Evolutionary conservation across 768 basidiomycete species (phyloP), one percentile per base, ranked within the genome.

Genomic region (Ramaria rubella): DNA sequence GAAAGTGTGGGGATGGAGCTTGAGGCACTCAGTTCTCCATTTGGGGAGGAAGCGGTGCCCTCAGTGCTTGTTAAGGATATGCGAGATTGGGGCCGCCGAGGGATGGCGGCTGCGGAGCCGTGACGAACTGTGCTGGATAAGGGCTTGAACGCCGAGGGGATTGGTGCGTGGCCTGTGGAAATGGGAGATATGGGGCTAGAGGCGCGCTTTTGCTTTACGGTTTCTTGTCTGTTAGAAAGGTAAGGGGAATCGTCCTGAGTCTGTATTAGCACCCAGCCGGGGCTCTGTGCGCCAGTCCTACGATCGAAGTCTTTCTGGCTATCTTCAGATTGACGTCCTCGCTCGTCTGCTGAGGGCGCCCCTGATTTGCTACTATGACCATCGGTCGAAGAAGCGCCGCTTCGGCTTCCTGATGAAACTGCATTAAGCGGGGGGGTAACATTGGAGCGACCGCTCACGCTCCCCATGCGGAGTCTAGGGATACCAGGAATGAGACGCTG

Each of bases 401-500:
- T 55, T 11, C 40, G 24, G 21, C 29, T 49, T 26, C 24, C 29
- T 34, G 55, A 31, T 36, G 53, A 14, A 15, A 26, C 19, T 17
- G 38, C 30, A 49, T 21, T 51, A n/a, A 43, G 43, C 17, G 51
- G 36, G 17, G 36, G 31, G 8, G 55, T 36, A 38, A 50, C 50
- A 36, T 29, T 44, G 17, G 49, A 17, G 34, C 49, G 78, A 51
- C 79, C 78, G 44, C 82, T 83, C 52, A 83, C 81, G 64, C 88
- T 90, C 19, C 83, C 85, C 83, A 90, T 87, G 12, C 90, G 85
- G 55, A 92, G 67, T 53, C 90, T 80, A 23, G 90, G 90, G 50
- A 93, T 90, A 43, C 87, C 86, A 43, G 88, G 90, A 64, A 91
- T 88, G 44, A 93, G 87, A 70, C 87, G 89, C 71, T 90, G 88